These are phyloP conservation scores for Trypanosoma brucei DNA, from an alignment of 208 protist species.

Conservation along the genomic window DNA sequence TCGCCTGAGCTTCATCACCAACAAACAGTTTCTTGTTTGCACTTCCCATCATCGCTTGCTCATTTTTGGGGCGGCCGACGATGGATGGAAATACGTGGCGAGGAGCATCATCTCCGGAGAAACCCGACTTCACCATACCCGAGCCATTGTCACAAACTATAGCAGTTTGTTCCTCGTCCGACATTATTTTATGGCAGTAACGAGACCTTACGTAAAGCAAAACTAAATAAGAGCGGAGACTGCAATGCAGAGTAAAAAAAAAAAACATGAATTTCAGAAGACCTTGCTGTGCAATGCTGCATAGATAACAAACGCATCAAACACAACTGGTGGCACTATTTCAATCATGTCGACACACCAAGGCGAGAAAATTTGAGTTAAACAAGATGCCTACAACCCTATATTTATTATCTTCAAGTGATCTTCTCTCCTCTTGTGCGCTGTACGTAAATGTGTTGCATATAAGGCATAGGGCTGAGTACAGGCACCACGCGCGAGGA, in stretches of 20 bases:
- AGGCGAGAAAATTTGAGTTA: too few relatives aligned
- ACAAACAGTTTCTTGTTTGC: constrained; percentile 94
- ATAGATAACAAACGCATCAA: constrained; percentile 2
- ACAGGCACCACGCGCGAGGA: background rate
- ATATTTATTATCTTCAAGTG: background rate
- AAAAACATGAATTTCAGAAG: constrained; percentile 2
- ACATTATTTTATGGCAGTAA: constrained; percentile 36
- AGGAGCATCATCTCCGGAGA: constrained; percentile 96
- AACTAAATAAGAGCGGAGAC: constrained; percentile 1
- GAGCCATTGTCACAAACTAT: constrained; percentile 88
- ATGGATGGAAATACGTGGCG: constrained; percentile 95
- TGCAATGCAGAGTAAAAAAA: constrained; percentile 6
- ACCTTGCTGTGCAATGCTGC: background rate
- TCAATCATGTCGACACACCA: too few relatives aligned
- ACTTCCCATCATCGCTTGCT: constrained; percentile 93
- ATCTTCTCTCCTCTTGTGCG: background rate
- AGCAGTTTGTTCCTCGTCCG: constrained; percentile 58
- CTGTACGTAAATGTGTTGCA: background rate
- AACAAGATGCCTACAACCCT: background rate
- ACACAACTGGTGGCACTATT: background rate
- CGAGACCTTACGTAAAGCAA: constrained; percentile 1
- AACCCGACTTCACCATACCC: constrained; percentile 93
- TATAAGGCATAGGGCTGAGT: background rate
- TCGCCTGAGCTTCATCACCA: constrained; percentile 93
- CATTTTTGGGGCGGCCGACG: constrained; percentile 93